phyloP scores from a whole-genome alignment of 2,329 filamentous ascomycete species.

The Pseudogymnoascus sp. region DNA sequence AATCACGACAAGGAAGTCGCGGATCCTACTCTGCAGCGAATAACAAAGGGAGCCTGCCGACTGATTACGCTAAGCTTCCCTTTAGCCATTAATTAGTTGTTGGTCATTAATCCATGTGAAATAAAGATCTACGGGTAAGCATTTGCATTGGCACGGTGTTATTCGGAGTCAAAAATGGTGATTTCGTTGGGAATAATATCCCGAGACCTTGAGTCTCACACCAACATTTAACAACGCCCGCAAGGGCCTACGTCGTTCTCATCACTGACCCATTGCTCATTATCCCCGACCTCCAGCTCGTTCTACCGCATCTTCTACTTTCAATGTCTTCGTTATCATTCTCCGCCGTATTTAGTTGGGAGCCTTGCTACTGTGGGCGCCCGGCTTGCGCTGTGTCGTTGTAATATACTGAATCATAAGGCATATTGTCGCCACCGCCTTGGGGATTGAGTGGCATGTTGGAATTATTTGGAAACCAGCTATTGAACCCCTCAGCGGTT shows the following conservation, averaged over 20 bases:
- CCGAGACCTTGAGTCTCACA: constrained; percentile 2
- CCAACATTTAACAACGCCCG: not conserved
- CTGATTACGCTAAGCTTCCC: too few relatives aligned
- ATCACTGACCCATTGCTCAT: not conserved
- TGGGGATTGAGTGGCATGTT: not conserved
- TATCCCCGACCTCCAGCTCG: not conserved
- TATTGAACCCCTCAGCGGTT: not conserved
- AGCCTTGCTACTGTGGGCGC: constrained; percentile 4
- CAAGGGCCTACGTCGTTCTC: not conserved
- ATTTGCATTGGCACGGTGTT: not conserved
- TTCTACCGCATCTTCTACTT: not conserved
- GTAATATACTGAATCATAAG: constrained; percentile 9
- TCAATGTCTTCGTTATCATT: constrained; percentile 5
- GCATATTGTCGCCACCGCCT: not conserved
- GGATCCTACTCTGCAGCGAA: not conserved
- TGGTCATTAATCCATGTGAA: too few relatives aligned
- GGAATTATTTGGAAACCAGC: not conserved
- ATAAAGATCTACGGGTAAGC: not conserved
- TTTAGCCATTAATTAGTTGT: too few relatives aligned
- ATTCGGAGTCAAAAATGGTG: constrained; percentile 2
- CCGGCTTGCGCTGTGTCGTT: not conserved
- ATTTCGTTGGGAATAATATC: constrained; percentile 7
- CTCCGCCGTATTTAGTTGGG: not conserved
- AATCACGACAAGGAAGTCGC: not conserved
- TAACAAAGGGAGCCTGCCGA: not conserved